Conservation (phyloP, 1,284 basidiomycete species). For the Schizophyllum commune region DNA sequence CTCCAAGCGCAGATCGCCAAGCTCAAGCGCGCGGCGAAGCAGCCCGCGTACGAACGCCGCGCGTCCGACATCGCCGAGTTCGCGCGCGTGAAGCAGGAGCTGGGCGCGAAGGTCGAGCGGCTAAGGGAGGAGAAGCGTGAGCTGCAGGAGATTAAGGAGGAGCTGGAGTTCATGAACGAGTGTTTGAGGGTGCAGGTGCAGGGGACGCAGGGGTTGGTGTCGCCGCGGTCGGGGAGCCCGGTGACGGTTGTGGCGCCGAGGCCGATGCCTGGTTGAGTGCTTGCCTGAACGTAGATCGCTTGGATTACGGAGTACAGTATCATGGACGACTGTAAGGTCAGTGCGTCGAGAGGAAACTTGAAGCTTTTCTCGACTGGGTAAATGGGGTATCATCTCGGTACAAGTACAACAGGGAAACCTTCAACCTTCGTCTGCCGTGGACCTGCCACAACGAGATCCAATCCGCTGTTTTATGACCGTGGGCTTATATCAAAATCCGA, state of each 20-base stretch:
- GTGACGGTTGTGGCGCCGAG: background rate
- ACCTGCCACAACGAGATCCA: too few species aligned
- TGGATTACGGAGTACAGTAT: too few species aligned
- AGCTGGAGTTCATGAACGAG: conserved; percentile 66
- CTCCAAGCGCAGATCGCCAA: conserved; percentile 46
- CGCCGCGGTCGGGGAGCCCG: conserved; percentile 1
- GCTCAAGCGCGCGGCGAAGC: conserved; percentile 18
- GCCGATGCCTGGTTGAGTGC: background rate
- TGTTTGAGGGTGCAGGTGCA: conserved; percentile 45
- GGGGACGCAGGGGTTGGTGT: conserved; percentile 36
- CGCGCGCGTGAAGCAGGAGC: conserved; percentile 35
- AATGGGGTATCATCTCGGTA: too few species aligned
- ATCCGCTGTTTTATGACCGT: too few species aligned
- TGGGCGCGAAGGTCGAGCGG: conserved; percentile 33
- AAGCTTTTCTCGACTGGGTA: too few species aligned
- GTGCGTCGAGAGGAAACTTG: too few species aligned
- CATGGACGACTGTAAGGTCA: too few species aligned
- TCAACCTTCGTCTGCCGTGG: too few species aligned
- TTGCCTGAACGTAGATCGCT: too few species aligned
- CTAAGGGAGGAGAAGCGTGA: conserved; percentile 51
- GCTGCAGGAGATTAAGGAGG: conserved; percentile 29
- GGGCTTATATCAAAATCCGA: too few species aligned
- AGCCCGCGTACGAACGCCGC: conserved; percentile 14
- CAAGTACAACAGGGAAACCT: too few species aligned
- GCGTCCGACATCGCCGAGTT: conserved; percentile 30